Conservation (phyloP, 164 flowering plant genomes). For the Chimonanthus salicifolius region DNA sequence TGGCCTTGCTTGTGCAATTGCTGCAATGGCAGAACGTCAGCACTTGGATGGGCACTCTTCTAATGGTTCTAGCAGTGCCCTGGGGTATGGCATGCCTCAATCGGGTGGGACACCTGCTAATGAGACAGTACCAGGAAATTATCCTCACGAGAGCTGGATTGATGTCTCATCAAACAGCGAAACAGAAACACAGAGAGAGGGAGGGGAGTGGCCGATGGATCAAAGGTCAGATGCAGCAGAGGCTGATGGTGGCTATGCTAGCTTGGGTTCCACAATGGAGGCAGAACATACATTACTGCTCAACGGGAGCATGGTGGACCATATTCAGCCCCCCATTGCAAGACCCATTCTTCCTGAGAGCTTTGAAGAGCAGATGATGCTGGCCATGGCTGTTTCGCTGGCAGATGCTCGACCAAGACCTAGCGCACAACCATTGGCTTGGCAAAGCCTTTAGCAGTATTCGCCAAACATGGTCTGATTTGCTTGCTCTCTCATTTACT, state of each 20-base stretch:
- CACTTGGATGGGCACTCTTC: slow-evolving; percentile 41
- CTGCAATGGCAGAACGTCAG: slow-evolving; percentile 88
- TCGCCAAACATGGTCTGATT: neutral
- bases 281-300: slow-evolving; percentile 22
- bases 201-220: slow-evolving; percentile 39
- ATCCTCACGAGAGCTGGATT: slow-evolving; percentile 26
- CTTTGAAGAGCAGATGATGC: slow-evolving; percentile 96
- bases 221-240: slow-evolving; percentile 56
- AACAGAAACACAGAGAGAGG: slow-evolving; percentile 28
- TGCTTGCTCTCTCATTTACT: neutral
- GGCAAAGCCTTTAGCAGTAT: slow-evolving; percentile 34
- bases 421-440: slow-evolving; percentile 49
- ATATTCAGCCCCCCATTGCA: slow-evolving; percentile 27
- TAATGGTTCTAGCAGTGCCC: slow-evolving; percentile 13
- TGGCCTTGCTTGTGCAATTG: slow-evolving; percentile 91
- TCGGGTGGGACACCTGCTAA: slow-evolving; percentile 25
- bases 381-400: slow-evolving; percentile 91
- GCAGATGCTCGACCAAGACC: slow-evolving; percentile 70
- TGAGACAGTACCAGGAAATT: slow-evolving; percentile 25
- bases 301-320: slow-evolving; percentile 24
- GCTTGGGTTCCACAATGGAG: slow-evolving; percentile 43
- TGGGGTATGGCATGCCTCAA: slow-evolving; percentile 25
- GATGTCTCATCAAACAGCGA: slow-evolving; percentile 27
- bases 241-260: slow-evolving; percentile 61
- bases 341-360: slow-evolving; percentile 67